Evolutionary conservation across 495 filamentous ascomycete species (phyloP), one percentile per base, ranked within the genome.

Genomic region (Aspergillus incahuasiensis): DNA sequence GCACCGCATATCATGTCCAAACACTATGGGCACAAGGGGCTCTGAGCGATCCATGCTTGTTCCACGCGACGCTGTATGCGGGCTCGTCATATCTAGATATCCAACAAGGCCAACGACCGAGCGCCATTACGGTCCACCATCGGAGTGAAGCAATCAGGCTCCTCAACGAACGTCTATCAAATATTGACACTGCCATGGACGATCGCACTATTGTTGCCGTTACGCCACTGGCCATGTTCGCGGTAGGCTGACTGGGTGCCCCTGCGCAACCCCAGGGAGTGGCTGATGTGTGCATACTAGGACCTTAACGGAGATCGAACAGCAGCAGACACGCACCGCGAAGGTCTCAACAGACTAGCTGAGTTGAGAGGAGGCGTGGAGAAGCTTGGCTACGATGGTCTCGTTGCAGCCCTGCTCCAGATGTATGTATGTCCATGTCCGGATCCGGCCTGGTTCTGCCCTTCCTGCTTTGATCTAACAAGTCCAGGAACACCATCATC

Each of bases 61-160:
- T 56, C 24, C 54, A 56, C 21, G 54, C 54, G 6, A 56, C 54
- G 3, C 45, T 56, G 0, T 56, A 40, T 35, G 46, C 44, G 8
- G 54, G 54, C 19, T 48, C 54, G 3, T 56, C 54, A 1, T 21
- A 56, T 12, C 43, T 56, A n/a, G 54, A 56, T 16, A 5, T 56
- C 35, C 20, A 21, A 2, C 22, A 22, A 6, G 52, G 52, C 12
- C 16, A 48, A 32, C 19, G 34, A 15, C 46, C 35, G 12, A 56
- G 54, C 19, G n/a, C 45, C 3, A 34, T 49, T 21, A 56, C 54
- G 6, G n/a, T 56, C 6, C 49, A 48, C 18, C 54, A 56, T 9
- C 47, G 49, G 9, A 49, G 22, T 15, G 54, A 56, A 11, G 45
- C 35, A 0, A 49, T 56, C 45, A 18, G 39, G 11, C 21, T 42